Conservation (phyloP, 169 alveolate species). For the Plasmodium gallinaceum region DNA sequence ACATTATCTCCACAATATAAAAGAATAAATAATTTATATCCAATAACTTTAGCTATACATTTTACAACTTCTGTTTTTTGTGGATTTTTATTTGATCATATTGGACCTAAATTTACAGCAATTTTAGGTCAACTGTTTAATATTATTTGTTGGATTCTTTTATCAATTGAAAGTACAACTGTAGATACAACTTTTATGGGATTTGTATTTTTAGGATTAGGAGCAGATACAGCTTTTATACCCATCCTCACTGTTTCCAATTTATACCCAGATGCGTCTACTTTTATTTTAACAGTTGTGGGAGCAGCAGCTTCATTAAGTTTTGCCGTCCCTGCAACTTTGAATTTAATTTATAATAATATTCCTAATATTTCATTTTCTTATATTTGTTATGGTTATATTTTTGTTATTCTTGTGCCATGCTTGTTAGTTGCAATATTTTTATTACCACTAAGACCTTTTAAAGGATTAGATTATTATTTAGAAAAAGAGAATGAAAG, state of each 20-base stretch:
- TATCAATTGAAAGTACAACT: slow-evolving; percentile 37
- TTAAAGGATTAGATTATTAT: slow-evolving; percentile 62
- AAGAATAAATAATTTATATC: slow-evolving; percentile 48
- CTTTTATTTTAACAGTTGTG: slow-evolving; percentile 48
- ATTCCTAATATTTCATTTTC: slow-evolving; percentile 27
- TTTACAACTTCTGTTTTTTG: slow-evolving; percentile 73
- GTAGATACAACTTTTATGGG: slow-evolving; percentile 56
- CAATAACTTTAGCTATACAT: slow-evolving; percentile 64
- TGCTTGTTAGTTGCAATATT: slow-evolving; percentile 39
- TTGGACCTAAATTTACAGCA: slow-evolving; percentile 75
- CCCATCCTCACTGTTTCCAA: slow-evolving; percentile 54
- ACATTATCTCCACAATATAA: slow-evolving; percentile 67
- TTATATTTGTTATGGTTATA: slow-evolving; percentile 59
- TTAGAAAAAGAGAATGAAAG: slow-evolving; percentile 3
- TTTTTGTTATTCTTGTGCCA: slow-evolving; percentile 28
- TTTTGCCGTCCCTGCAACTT: slow-evolving; percentile 70
- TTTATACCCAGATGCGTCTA: slow-evolving; percentile 68
- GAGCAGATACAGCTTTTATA: slow-evolving; percentile 75
- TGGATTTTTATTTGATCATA: slow-evolving; percentile 66
- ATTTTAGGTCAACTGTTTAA: slow-evolving; percentile 48
- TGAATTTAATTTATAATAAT: slow-evolving; percentile 14
- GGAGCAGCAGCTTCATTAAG: slow-evolving; percentile 77
- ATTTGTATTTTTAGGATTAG: slow-evolving; percentile 55
- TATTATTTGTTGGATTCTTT: slow-evolving; percentile 48
- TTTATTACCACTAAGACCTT: slow-evolving; percentile 42